Evolutionary conservation across 352 stramenopile genomes (phyloP), one percentile per base, ranked within the genome.

Genomic region (Phytophthora citrophthora): DNA sequence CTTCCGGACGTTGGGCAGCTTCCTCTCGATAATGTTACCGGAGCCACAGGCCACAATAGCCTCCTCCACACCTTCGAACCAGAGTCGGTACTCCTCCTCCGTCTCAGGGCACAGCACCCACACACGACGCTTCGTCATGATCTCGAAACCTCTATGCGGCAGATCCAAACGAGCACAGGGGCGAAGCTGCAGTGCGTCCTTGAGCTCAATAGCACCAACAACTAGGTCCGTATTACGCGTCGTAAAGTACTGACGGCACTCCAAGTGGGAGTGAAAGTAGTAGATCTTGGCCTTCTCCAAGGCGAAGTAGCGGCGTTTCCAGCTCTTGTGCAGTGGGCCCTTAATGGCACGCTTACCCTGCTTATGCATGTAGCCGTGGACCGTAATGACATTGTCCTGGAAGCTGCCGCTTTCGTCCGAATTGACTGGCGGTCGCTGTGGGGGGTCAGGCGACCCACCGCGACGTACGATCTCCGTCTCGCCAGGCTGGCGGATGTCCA

Each of bases 351-450:
- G 88, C 72, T 94, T 95, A 58, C 85, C 88, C 70, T 95, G 88
- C 65, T 95, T 95, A 83, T 95, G 86, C 79, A 95, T 81, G 74
- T 94, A 95, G 47, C 88, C 88, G 60, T 95, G 88, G 41, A 95
- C 86, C 38, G 85, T 90, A 58, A 95, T 95, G 64, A 95, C 83
- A 68, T 95, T 95, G 68, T 90, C 80, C 64, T 91, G 81, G 36
- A 79, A 71, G 41, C 69, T 77, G 16, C 56, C 54, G 13, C 38
- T 47, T 16, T 62, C 56, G 39, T 89, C 67, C 8, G 73, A 76
- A 23, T 74, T 65, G 29, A 69, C 64, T 5, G 70, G 71, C 27
- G 77, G 77, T 77, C 79, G 51, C 67, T 62, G 61, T 67, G 74
- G 39, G 26, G 55, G 53, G 18, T 67, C 46, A 16, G 47, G 5